Evolutionary conservation across 306 rosid species (phyloP), one percentile per base, ranked within the genome.

Genomic region (Pyrus pyrifolia): DNA sequence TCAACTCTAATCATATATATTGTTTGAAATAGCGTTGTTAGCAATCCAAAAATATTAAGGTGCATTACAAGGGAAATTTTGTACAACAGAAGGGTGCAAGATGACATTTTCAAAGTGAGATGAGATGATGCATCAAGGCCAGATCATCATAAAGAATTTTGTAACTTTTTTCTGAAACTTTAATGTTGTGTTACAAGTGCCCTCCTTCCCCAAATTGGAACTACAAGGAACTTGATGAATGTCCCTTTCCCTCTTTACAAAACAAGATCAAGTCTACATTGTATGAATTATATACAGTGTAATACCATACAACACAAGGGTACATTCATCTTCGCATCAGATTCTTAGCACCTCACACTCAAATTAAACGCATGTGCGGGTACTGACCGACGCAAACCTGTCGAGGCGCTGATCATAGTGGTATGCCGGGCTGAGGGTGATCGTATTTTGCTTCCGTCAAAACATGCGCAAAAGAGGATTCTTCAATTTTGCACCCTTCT

Each of bases 221-320:
- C 84, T 74, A 70, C 74, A 30, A 5, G 23, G 72, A 74, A 79
- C 72, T 78, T 69, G 49, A 84, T 35, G 67, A 70, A 60, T 57
- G 81, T 80, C 70, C 67, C 67, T 62, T 14, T 62, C 25, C 82
- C 83, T 83, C 89, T 88, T 83, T 87, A 88, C 92, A 90, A 77
- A 81, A 76, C 85, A 86, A 88, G 83, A 81, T 82, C 82, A 87
- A 74, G 85, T 72, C 85, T 83, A 79, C 57, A 80, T 80, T 77
- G 81, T 85, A 52, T 76, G n/a, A 79, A 82, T 80, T 90, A 92
- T 92, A 81, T 92, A 90, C 96, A 90, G 72, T 73, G 83, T 62
- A 76, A 86, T 74, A 80, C 63, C 84, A 79, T 78, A 83, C 80
- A 76, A 71, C 82, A 80, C 27, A 80, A 45, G 52, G 80, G 73